phyloP scores from a whole-genome alignment of 2,329 filamentous ascomycete genomes.

The Cladobotryum protrusum region DNA sequence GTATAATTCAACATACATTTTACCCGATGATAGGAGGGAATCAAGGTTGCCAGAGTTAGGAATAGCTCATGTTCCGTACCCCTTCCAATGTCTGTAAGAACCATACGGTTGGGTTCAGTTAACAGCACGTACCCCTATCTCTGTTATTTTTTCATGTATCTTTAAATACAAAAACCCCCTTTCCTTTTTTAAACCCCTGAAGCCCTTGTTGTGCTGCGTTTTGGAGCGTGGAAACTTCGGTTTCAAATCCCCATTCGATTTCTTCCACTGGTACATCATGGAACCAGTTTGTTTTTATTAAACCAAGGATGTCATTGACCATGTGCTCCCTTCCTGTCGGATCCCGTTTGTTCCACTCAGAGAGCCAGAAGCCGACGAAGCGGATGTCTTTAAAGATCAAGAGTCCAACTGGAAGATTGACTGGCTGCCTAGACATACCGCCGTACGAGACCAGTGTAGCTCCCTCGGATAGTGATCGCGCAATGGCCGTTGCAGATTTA shows the following conservation, averaged over 20 bases:
- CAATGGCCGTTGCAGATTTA: slow-evolving; percentile 70
- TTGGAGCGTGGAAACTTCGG: slow-evolving; percentile 60
- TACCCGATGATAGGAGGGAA: too few relatives aligned
- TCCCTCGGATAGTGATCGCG: slow-evolving; percentile 62
- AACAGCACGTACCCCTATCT: too few relatives aligned
- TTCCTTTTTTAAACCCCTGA: slow-evolving; percentile 77
- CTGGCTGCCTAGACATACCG: slow-evolving; percentile 85
- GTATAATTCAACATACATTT: too few relatives aligned
- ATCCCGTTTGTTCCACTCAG: slow-evolving; percentile 75
- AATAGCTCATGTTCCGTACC: too few relatives aligned
- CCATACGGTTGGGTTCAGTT: too few relatives aligned
- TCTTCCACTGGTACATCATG: slow-evolving; percentile 77
- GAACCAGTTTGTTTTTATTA: slow-evolving; percentile 72
- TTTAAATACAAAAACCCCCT: slow-evolving; percentile 80
- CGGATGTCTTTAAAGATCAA: slow-evolving; percentile 90
- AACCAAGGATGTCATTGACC: slow-evolving; percentile 73
- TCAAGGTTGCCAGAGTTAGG: too few relatives aligned
- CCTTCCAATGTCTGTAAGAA: too few relatives aligned
- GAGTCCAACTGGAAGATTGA: slow-evolving; percentile 72
- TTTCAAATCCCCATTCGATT: slow-evolving; percentile 78
- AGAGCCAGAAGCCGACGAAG: slow-evolving; percentile 94
- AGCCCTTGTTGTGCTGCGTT: slow-evolving; percentile 77
- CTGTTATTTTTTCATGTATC: slow-evolving; percentile 38
- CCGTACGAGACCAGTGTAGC: slow-evolving; percentile 88
- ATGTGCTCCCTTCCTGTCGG: slow-evolving; percentile 68